Percentiles rank a stretch among this genome's conserved stretches.
phyloP scores from a whole-genome alignment of 257 asterid genomes.

The Knoxia roxburghii region DNA sequence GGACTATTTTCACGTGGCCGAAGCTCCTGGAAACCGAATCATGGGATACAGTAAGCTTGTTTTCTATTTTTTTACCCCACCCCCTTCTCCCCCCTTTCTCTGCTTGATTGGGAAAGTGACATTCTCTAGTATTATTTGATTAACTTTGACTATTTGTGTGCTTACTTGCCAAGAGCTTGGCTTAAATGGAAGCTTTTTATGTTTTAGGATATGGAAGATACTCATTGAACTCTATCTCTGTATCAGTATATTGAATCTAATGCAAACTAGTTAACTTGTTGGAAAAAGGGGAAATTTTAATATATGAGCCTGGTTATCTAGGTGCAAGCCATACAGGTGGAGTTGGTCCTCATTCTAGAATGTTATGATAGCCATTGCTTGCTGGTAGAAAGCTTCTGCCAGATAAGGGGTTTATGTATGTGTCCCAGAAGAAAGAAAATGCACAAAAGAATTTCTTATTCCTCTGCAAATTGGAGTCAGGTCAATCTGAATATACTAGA shows the following conservation, averaged over 20 bases:
- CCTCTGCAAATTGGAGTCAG: neutral
- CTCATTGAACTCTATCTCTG: neutral
- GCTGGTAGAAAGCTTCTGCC: neutral
- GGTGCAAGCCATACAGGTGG: neutral
- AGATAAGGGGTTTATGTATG: neutral
- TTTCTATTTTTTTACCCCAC: too few species aligned
- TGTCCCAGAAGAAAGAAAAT: neutral
- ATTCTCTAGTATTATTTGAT: too few species aligned
- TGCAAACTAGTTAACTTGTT: neutral
- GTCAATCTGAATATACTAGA: neutral
- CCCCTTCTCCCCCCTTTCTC: too few species aligned
- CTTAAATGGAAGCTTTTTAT: neutral
- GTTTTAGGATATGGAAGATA: neutral
- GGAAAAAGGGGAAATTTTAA: neutral
- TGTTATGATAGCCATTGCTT: neutral
- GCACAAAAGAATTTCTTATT: neutral
- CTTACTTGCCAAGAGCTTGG: neutral
- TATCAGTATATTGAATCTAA: neutral
- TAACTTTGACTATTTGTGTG: neutral
- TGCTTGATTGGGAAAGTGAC: neutral
- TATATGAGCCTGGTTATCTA: neutral
- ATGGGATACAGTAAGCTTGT: constrained; percentile 53
- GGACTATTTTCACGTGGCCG: constrained; percentile 89
- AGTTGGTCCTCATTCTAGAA: neutral
- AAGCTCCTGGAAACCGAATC: constrained; percentile 70